Base-by-base conservation (phyloP, 768 basidiomycete genomes). In the Psilocybe cyanescens region DNA sequence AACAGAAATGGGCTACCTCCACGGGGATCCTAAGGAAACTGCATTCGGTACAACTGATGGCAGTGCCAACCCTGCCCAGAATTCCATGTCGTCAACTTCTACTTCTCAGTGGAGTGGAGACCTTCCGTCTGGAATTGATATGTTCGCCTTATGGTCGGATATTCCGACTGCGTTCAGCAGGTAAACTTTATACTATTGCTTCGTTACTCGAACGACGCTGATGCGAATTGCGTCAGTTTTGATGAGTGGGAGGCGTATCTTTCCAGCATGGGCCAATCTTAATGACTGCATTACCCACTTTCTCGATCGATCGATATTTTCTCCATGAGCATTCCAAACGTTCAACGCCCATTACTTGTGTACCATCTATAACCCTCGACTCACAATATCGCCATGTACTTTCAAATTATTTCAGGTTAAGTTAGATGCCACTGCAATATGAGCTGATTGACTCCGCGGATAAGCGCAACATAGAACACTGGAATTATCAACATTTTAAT, bases 81-180 rank as follows among this genome's bases (percentile, higher is more conserved):
- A 53, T 53, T 6, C 17, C 31, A 9, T 17, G 51, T 33, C 51
- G 16, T 6, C 14, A 17, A 53, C 14, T 24, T 9, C 33, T n/a
- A 9, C n/a, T n/a, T 31, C 31, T 6, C 51, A 56, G 48, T 16
- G 35, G 6, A 51, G 44, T 12, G 57, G 24, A 24, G 24, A 37
- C 29, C 37, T 61, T 16, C 9, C 60, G 9, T 67, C 71, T 57
- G 72, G 81, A 58, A 70, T 76, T 49, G 76, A 78, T 41, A 79
- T 81, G 59, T 75, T 84, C 37, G 75, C 79, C 14, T 79, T 86
- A 76, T 88, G 86, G 86, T 82, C 81, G 9, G 77, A 77, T 61
- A 81, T 83, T 37, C 86, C 86, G 8, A 74, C 77, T 41, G 77
- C 80, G 12, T 86, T 84, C 63, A 81, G 60, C 30, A 47, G 82